Base-by-base conservation (phyloP, 805 yeast species). In the Metschnikowia aberdeeniae region DNA sequence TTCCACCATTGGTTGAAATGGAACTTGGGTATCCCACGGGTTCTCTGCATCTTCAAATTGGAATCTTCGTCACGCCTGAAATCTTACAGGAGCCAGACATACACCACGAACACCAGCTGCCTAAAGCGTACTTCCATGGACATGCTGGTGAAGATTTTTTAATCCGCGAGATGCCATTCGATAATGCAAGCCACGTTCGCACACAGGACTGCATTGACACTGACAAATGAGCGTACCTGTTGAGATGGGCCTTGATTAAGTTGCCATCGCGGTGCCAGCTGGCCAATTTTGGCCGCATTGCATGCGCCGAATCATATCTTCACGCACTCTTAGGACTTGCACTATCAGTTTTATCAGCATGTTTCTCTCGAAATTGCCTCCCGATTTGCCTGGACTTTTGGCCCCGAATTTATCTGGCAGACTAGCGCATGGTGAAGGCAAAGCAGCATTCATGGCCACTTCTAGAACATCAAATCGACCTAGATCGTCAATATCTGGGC, bases 141-240 rank as follows among this genome's bases (percentile, higher is more conserved):
- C 24, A 13, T 19, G 11, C 14, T 20, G 17, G 11, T 13, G 42
- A 39, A 30, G 20, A 11, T 32, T 39, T 39, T 32, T 31, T 30
- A 39, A 31, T 39, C 35, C 35, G 35, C 29, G 42, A 39, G 42
- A 39, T 39, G 35, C 42, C 17, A 39, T 39, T 39, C 42, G 42
- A 39, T 39, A 39, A 39, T 39, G 42, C 42, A 32, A 22, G 30
- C 14, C 26, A 6, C 6, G 3, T 12, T 20, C 12, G 34, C 34
- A 37, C 26, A 37, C 20, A 19, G 40, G 34, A 37, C 17, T 20
- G 34, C 34, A 29, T 28, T 29, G n/a, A 5, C 34, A 20, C 19
- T 12, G 40, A 30, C 40, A 30, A 37, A 37, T 37, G 40, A 28
- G 34, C 34, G 27, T n/a, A 20, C 27, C 34, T 12, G 17, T 36